Base-by-base conservation (phyloP, 75 land plant species). In the Azolla pinnata region DNA sequence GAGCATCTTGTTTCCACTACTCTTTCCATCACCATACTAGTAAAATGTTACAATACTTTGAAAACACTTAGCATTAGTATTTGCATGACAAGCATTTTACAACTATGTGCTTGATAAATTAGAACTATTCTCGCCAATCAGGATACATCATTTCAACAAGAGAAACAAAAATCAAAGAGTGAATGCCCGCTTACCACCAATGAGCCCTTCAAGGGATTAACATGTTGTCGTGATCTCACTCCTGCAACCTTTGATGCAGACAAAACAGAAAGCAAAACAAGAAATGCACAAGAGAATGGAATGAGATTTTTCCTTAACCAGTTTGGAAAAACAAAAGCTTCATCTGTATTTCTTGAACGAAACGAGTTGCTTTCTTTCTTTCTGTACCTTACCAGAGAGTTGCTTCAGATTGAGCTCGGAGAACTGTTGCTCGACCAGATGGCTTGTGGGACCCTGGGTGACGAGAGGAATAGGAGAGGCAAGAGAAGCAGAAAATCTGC, bases 181-280 rank as follows among this genome's bases (percentile, higher is more conserved):
- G n/a, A n/a, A n/a, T n/a, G n/a, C n/a, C n/a, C n/a, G n/a, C n/a
- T n/a, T n/a, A n/a, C n/a, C n/a, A n/a, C n/a, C n/a, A n/a, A n/a
- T n/a, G n/a, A n/a, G n/a, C n/a, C 82, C 34, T 76, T 73, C 23
- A 88, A 75, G 23, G 95, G 97, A 45, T 91, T 91, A n/a, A 84
- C 92, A 70, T 91, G 97, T 59, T 87, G 97, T 35, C 95, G 72
- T 34, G 77, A 65, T 56, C 93, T 65, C 19, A 75, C 78, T 47
- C 75, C 81, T 51, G 84, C 87, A 57, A 79, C 74, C 70, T 76
- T 78, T 69, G 48, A 55, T 31, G 73, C 42, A 28, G 42, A 38
- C 42, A 7, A 7, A 38, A 7, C 7, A 38, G 42, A 14, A 38
- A 38, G 42, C 7, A 7, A 7, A 14, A 7, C 10, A 38, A 14